Evolutionary conservation across 306 rosid species (phyloP).

Genomic region (Quercus dentata): DNA sequence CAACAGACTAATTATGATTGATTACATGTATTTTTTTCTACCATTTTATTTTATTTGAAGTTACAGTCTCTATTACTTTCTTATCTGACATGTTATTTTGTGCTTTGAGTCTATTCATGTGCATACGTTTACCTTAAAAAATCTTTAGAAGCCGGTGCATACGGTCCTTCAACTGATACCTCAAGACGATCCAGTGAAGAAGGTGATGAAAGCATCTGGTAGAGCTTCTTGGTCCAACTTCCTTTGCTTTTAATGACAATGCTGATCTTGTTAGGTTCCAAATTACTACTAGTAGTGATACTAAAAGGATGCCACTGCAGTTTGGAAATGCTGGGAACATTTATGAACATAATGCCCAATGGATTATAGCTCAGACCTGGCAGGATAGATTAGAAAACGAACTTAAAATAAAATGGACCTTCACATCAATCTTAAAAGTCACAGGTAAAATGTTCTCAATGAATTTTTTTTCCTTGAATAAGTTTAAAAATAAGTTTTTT

Average conservation of each 20-base stretch:
- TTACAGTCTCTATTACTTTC: no score
- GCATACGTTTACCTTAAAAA: slow-evolving; percentile 38
- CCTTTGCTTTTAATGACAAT: slow-evolving; percentile 70
- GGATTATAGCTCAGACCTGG: slow-evolving; percentile 67
- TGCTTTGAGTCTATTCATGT: no score
- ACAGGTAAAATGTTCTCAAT: no score
- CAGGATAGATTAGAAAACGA: background rate
- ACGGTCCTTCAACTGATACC: slow-evolving; percentile 74
- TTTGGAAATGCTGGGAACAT: slow-evolving; percentile 69
- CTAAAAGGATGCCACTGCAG: slow-evolving; percentile 97
- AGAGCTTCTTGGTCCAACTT: slow-evolving; percentile 62
- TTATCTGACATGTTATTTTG: no score
- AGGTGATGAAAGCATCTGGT: slow-evolving; percentile 53
- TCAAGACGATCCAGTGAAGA: slow-evolving; percentile 37
- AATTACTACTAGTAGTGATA: slow-evolving; percentile 55
- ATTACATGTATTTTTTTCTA: no score
- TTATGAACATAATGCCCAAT: slow-evolving; percentile 66
- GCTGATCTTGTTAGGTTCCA: slow-evolving; percentile 62
- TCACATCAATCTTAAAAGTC: background rate
- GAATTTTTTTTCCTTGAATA: no score
- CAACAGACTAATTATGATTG: no score
- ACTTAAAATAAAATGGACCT: background rate
- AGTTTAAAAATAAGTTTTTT: no score
- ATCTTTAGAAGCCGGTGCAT: slow-evolving; percentile 56
- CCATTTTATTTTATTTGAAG: no score